Base-by-base conservation (phyloP, 176 grass and related monocot genomes). In the Otatea glauca region DNA sequence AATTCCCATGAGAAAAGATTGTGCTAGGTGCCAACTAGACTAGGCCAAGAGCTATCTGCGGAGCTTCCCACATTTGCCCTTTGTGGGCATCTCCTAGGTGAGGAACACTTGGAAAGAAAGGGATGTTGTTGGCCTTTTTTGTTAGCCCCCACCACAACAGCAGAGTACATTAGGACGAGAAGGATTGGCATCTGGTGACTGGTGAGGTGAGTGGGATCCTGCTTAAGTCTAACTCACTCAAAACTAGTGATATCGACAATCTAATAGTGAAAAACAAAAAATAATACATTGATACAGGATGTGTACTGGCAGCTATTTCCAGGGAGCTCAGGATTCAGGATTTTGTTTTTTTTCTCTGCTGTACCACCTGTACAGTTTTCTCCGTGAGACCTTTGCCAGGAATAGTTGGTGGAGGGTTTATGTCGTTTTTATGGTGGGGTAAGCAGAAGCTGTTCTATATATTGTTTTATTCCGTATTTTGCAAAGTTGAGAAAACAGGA, bases 211-310 rank as follows among this genome's bases (percentile, higher is more conserved):
- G 51, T 61, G 66, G 79, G 34, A 88, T 78, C 53, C 47, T 72
- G 56, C 35, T 16, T 55, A 78, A 73, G 67, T 53, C 45, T 37
- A 88, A 45, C 37, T 78, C 56, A 23, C 20, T 48, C 65, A 18
- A 84, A 84, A 84, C 81, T 83, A 56, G 47, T 65, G 74, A 78
- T 63, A 47, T 16, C 24, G 80, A 84, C 73, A 79, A 78, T 56
- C 67, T 7, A 53, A 42, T 21, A 56, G 35, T 84, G 3, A 37
- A 66, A 35, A 79, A 38, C 51, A 47, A 55, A 41, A 80, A 60
- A 43, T 35, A 62, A 66, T 71, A 71, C 13, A 20, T 18, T 48
- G 74, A 47, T 78, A 72, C 35, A 79, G 37, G 58, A 74, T 81
- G 5, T 37, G 9, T 73, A 78, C 53, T 83, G 80, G 74, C 45